phyloP scores from a whole-genome alignment of 1,284 basidiomycete species.

The Fomitopsis palustris region DNA sequence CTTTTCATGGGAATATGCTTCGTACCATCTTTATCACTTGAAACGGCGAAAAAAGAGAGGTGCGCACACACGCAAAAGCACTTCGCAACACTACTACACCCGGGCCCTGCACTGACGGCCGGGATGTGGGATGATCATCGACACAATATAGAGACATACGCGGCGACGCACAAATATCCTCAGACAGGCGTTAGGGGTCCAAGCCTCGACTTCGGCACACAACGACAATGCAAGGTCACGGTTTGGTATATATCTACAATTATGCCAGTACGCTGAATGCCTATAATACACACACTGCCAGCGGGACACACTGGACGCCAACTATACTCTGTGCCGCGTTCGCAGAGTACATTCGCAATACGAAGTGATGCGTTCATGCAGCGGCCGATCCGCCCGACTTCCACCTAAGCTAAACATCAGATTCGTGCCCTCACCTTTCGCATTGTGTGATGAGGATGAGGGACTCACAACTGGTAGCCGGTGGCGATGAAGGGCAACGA shows the following conservation, averaged over 20 bases:
- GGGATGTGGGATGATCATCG: no score
- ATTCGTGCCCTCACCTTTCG: conserved; percentile 8
- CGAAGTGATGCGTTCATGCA: conserved; percentile 16
- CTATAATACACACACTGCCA: not conserved
- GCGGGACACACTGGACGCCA: not conserved
- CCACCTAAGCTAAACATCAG: conserved; percentile 20
- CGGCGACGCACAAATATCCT: no score
- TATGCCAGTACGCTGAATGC: not conserved
- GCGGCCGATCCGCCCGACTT: conserved; percentile 18
- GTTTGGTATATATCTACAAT: not conserved
- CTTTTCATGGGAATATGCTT: no score
- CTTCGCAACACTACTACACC: no score
- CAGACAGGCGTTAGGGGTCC: no score
- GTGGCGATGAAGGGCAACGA: conserved; percentile 27
- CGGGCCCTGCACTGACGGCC: no score
- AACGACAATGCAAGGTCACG: not conserved
- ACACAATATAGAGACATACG: no score
- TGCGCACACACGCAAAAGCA: no score
- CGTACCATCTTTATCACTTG: no score
- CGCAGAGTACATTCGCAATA: conserved; percentile 23
- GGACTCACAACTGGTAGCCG: conserved; percentile 26
- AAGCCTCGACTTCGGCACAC: no score
- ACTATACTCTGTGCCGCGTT: conserved; percentile 17
- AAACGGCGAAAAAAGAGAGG: no score
- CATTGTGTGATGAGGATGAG: not conserved